A percentile compares a stretch with the other conserved stretches of the same genome.
Conservation (phyloP, 2,329 filamentous ascomycete genomes). For the Rhynchosporium secalis region DNA sequence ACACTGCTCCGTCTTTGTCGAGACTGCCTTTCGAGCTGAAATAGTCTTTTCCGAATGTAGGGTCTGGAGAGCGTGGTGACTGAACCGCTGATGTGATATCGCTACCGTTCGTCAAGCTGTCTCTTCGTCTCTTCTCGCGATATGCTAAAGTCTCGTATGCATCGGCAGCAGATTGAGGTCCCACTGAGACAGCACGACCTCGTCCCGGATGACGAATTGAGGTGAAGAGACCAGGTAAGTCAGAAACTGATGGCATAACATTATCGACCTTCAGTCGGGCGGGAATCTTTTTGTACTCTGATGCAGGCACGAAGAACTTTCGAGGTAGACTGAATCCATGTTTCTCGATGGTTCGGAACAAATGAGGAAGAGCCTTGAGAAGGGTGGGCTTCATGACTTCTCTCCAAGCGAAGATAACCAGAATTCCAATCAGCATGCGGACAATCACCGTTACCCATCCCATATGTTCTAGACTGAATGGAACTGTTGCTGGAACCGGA, state of each 20-base stretch:
- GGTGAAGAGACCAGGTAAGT: constrained; percentile 78
- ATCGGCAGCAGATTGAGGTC: constrained; percentile 93
- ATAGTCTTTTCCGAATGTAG: constrained; percentile 22
- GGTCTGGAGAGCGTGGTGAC: constrained; percentile 22
- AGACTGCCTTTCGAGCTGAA: constrained; percentile 17
- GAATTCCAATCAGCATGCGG: constrained; percentile 76
- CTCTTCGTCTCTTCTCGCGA: constrained; percentile 67
- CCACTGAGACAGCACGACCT: constrained; percentile 81
- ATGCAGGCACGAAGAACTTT: constrained; percentile 87
- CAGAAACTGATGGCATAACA: constrained; percentile 83
- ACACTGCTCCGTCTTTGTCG: constrained; percentile 31
- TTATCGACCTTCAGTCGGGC: constrained; percentile 75
- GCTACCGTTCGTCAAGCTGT: constrained; percentile 47
- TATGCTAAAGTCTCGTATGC: constrained; percentile 95
- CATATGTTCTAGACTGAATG: constrained; percentile 65
- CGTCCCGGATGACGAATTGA: constrained; percentile 77
- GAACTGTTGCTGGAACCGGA: constrained; percentile 57
- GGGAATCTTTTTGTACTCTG: constrained; percentile 85
- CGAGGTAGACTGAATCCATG: constrained; percentile 78
- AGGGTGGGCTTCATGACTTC: constrained; percentile 84
- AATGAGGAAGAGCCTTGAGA: constrained; percentile 74
- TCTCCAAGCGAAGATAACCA: constrained; percentile 86
- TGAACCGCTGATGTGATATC: constrained; percentile 21
- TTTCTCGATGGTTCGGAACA: constrained; percentile 84
- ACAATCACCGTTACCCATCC: constrained; percentile 63